Base-by-base conservation (phyloP, 495 filamentous ascomycete species). In the Hapsidospora chrysogenum region DNA sequence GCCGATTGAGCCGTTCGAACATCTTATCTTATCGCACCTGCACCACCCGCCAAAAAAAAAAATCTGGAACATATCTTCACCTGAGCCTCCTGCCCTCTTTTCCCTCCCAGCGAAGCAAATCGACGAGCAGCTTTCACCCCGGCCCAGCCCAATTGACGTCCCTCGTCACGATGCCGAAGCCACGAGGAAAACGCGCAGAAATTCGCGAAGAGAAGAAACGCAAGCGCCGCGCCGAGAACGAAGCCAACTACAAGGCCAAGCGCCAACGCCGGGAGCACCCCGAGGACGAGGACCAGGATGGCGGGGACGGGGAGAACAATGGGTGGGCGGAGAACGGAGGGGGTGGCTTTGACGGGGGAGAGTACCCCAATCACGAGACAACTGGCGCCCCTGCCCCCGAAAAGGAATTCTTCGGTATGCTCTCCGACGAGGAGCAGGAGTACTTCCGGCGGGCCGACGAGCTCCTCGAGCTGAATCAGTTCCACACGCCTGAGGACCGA, bases 401-500 rank as follows among this genome's bases (percentile, higher is more conserved):
- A 31, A 53, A 51, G 35, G 63, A 66, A 42, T 97, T 93, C 61
- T 95, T 84, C 48, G 89, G 89, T 45, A 70, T 94, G 60, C 72
- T 97, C 9, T 80, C 79, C 46, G 73, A 84, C 38, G 67, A 86
- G 40, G 92, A 97, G 57, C 79, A 87, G 43, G 85, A 94, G 52
- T 93, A 94, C 61, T 97, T 96, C 56, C 79, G 77, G 42, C 70
- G 69, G 26, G 86, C 85, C 39, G 82, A 85, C 56, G 76, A 92
- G 45, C 63, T 92, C 55, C 74, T 97, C 27, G 86, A 94, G 54
- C 52, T 77, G 38, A 85, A 95, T 56, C 72, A 81, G 47, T 96
- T 96, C 54, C 65, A 61, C 17, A 73, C 74, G 25, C 57, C 66
- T 39, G 83, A 93, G 47, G 85, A 93, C 45, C 72, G 80, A 37